Conservation (phyloP, 345 rosid species). For the Kernera saxatilis region DNA sequence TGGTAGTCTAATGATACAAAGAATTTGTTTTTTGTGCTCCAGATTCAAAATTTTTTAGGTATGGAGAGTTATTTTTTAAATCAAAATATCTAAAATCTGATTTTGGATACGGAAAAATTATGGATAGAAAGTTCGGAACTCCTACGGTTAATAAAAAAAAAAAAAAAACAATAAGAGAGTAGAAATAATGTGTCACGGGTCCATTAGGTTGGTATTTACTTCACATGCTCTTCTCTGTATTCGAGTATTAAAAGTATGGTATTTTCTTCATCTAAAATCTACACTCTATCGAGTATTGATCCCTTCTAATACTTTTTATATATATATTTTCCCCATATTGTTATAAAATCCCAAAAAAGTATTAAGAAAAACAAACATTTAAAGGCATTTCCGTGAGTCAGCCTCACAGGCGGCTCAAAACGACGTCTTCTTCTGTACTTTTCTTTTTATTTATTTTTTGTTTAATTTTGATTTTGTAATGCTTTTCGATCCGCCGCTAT, state of each 20-base stretch:
- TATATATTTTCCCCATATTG: background rate
- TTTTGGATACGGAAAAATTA: no score
- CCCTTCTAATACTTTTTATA: background rate
- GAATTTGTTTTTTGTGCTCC: no score
- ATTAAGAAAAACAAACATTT: background rate
- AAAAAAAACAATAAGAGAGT: no score
- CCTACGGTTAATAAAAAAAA: no score
- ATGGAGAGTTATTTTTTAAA: no score
- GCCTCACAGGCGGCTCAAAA: constrained; percentile 32
- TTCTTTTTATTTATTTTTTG: background rate
- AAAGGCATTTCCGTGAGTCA: constrained; percentile 29
- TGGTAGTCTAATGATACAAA: no score
- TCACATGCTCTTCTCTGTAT: constrained; percentile 19
- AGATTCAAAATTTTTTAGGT: no score
- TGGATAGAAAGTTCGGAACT: no score
- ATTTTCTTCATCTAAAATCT: background rate
- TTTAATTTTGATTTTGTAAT: background rate
- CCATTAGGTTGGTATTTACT: constrained; percentile 1
- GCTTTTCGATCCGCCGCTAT: constrained; percentile 34
- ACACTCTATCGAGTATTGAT: no score
- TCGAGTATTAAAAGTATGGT: background rate
- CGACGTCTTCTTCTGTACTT: constrained; percentile 22
- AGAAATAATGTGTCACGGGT: constrained; percentile 8
- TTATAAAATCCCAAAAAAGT: background rate
- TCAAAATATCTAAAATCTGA: no score